Evolutionary conservation across 2,329 filamentous ascomycete genomes (phyloP), one percentile per base, ranked within the genome.

Genomic region (Colletotrichum nymphaeae): DNA sequence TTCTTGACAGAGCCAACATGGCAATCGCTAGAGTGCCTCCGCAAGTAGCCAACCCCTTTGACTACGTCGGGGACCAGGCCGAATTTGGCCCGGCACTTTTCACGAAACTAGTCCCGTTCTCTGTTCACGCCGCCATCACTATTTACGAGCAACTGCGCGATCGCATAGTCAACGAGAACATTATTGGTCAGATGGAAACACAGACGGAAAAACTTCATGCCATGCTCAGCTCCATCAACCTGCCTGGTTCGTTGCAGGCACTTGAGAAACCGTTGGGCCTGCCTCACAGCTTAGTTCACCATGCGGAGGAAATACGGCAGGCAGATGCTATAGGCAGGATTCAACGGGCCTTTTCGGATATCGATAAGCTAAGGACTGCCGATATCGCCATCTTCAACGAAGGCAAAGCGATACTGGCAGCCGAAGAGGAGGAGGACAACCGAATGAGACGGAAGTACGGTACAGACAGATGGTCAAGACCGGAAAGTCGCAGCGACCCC

Each of bases 131-230:
- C 62, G 97, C 97, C 8, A 94, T 95, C 1, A 98, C 95, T 60
- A 98, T 98, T 42, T 99, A 99, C 79, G 95, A 95, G 68, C 95
- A 98, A 80, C 90, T 95, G 16, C 89, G 95, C 70, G 95, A 99
- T 81, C 90, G 95, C n/a, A 86, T 98, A 71, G 93, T 99, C 56
- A 97, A 97, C 79, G 93, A 94, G 76, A 94, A 91, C 63, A 94
- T 98, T 37, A 93, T 98, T 62, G 92, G 93, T 30, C 93, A 97
- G 79, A 86, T 98, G 5, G 95, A 98, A 78, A 88, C 87, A 0
- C 88, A 98, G 77, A 98, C 94, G 0, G 91, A 93, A 72, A 91
- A 92, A 75, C 88, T 98, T 0, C 93, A 97, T 78, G 92, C 94
- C 77, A 85, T 95, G 0, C 85, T 98, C 26, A 91, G 93, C 22